These are phyloP conservation scores for Stachybotrys echinatus DNA, from an alignment of 2,329 filamentous ascomycete species.

Conservation along the genomic window DNA sequence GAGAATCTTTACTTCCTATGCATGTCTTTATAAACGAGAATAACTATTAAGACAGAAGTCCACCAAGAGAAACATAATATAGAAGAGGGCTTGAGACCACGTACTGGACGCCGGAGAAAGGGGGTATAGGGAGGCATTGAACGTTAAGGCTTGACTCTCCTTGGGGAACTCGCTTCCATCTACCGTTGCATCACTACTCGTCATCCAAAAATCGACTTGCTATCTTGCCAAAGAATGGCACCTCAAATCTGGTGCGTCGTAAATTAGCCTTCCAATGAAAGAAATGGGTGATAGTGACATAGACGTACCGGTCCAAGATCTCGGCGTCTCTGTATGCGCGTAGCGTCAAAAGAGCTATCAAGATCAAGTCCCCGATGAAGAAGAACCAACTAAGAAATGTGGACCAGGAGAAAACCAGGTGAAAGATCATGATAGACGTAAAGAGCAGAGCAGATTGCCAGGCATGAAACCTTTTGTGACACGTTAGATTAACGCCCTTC, in stretches of 20 bases:
- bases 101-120: too few species aligned
- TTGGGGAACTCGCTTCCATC: neutral
- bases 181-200: slow-evolving; percentile 43
- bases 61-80: too few species aligned
- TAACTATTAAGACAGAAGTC: too few species aligned
- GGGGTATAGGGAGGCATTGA: neutral
- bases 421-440: slow-evolving; percentile 66
- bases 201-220: slow-evolving; percentile 90
- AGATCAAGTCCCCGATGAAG: slow-evolving; percentile 65
- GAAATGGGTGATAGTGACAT: neutral
- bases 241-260: slow-evolving; percentile 59
- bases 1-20: too few species aligned
- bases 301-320: slow-evolving; percentile 52
- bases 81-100: too few species aligned
- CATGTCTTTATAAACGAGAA: too few species aligned
- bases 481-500: too few species aligned
- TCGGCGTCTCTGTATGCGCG: slow-evolving; percentile 81
- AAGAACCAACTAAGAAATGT: slow-evolving; percentile 78
- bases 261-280: neutral
- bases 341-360: slow-evolving; percentile 72
- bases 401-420: slow-evolving; percentile 84
- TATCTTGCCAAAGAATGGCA: slow-evolving; percentile 79
- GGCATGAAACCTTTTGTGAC: slow-evolving; percentile 83
- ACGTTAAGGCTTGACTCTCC: neutral
- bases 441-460: slow-evolving; percentile 91